Base-by-base conservation (phyloP, 495 filamentous ascomycete genomes). In the Neurospora hispaniola region DNA sequence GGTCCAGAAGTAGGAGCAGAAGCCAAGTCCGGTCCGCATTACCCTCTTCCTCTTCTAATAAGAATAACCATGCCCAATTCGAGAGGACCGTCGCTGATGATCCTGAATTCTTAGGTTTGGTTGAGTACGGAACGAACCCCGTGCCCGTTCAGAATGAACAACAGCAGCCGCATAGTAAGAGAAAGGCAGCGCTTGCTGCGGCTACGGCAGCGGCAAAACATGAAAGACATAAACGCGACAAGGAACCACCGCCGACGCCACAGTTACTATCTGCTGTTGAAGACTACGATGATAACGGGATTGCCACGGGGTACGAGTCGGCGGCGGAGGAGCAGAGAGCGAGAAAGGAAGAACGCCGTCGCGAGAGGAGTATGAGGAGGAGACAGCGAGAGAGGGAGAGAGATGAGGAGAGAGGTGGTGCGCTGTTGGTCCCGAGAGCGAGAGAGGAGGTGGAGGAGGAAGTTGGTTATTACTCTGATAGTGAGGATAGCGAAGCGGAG, bases 91-190 rank as follows among this genome's bases (percentile, higher is more conserved):
- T 88, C 80, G 88, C 82, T 48, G 83, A 87, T 83, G 83, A 88
- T 83, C 87, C 84, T 84, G 88, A 90, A 80, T 66, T 27, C 54
- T 80, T 89, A 85, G 90, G 89, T 73, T 85, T 96, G 82, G 93
- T 96, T 83, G 92, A 94, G 80, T 95, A 95, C 82, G 93, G 92
- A 74, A 86, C 88, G 62, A 86, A 88, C 68, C 89, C 90, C 69
- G 86, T 92, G 43, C 82, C 86, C 77, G 77, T 66, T 66, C 11
- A 18, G 35, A 7, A 35, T 18, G 14, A 66, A 35, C 54, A 66
- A 38, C 54, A 66, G 54, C 54, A 38, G 54, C 6, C 54, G 14
- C 27, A 35, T 66, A 66, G 54, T 35, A 66, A 66, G 54, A 59
- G 54, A 27, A 59, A 46, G 8, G 46, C 7, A 9, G 54, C 27